Evolutionary conservation across 352 stramenopile species (phyloP).

Genomic region (Phytophthora fragariaefolia): DNA sequence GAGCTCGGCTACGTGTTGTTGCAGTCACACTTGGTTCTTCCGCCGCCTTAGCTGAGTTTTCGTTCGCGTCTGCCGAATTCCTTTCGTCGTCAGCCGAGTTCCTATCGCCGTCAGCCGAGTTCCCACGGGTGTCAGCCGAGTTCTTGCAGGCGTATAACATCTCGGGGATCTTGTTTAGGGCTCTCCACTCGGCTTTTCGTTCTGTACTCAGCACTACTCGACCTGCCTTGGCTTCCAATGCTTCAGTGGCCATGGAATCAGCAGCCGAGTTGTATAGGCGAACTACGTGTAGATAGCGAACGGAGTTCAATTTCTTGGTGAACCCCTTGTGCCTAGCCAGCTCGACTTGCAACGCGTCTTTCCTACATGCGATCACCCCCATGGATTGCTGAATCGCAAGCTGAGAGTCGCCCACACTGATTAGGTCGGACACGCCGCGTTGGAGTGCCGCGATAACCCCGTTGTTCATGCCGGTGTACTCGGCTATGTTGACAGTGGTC

Average conservation of each 20-base stretch:
- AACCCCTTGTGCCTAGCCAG: no score
- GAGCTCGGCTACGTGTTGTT: no score
- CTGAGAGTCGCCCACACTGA: no score
- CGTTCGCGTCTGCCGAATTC: no score
- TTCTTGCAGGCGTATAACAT: no score
- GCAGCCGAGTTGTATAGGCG: background rate
- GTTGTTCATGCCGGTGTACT: constrained; percentile 13
- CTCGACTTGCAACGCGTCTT: constrained; percentile 7
- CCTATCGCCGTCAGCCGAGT: no score
- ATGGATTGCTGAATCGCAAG: constrained; percentile 18
- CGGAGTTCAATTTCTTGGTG: background rate
- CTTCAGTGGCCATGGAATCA: constrained; percentile 4
- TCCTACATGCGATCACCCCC: constrained; percentile 8
- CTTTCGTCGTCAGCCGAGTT: no score
- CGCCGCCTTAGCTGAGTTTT: no score
- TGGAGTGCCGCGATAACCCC: no score
- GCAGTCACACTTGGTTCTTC: no score
- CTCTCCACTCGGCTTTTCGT: background rate
- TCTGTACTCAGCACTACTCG: background rate
- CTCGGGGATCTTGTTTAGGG: background rate
- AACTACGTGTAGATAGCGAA: background rate
- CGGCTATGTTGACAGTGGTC: constrained; percentile 2
- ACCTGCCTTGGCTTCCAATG: background rate
- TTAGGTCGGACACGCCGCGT: no score
- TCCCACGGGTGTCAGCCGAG: no score